Evolutionary conservation across 2,329 filamentous ascomycete genomes (phyloP), one percentile per base, ranked within the genome.

Genomic region (Colletotrichum sp.): DNA sequence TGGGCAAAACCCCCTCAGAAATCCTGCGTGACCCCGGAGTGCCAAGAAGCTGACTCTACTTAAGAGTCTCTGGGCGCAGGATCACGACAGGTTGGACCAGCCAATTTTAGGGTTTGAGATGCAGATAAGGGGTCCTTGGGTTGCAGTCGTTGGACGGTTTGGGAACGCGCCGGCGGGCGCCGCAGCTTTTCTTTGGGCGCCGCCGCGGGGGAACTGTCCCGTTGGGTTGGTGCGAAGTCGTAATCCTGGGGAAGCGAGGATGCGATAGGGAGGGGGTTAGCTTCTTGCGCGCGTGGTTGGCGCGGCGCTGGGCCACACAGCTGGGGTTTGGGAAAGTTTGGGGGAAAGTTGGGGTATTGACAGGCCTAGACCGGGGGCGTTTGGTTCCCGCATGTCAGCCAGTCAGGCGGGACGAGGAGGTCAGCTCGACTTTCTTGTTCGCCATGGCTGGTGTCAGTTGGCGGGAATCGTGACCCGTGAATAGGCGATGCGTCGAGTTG

Each of bases 71-170:
- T 68, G 48, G 66, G 69, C 58, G 64, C 43, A 73, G 70, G 69
- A 73, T 66, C 36, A 52, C 66, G 66, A 68, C 52, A 28, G 56
- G 56, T 25, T 36, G 58, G 58, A 36, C 58, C 64, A 60, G 65
- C 74, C 70, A 76, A 36, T 64, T 76, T 69, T 69, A 74, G 74
- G 64, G 58, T 73, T 76, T 64, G 65, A 55, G 55, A 36, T 69
- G 58, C 64, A 74, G 74, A 76, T 74, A 74, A 76, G 65, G 74
- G 70, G 64, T 65, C 22, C 74, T 69, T 76, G 70, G 65, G 70
- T 76, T 32, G 65, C 70, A 76, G 70, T 76, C 70, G 64, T 65
- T 66, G 65, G 70, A 69, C 70, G 64, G 16, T 74, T 68, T 76
- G 34, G 70, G 70, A 52, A 68, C 18, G 58, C 73, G 70, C 62